Base-by-base conservation (phyloP, 2,329 filamentous ascomycete species). In the Eurotiales sp. region DNA sequence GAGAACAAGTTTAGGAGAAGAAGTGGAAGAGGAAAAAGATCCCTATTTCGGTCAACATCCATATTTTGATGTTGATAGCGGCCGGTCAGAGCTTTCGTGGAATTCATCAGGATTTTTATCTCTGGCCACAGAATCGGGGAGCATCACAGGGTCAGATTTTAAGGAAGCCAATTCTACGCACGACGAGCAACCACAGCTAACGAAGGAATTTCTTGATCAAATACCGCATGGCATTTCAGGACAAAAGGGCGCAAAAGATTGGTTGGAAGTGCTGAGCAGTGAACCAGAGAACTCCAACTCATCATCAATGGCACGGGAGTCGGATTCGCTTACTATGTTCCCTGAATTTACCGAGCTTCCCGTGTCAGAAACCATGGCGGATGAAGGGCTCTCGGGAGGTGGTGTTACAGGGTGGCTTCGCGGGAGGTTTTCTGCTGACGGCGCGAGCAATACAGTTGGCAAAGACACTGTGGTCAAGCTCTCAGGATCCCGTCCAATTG, bases 41-140 rank as follows among this genome's bases (percentile, higher is more conserved):
- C 3, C 6, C n/a, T 43, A 43, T 43, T 43, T 43, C 41, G 29
- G 29, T 15, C 41, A 43, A 15, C 14, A 43, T 43, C 23, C 41
- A 43, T 43, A 43, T 43, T 43, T 43, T 43, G 41, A 43, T 17
- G 41, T 43, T 25, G 21, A 43, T 14, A 43, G 41, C 21, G 5
- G 19, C 41, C 21, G 23, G 21, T 23, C 41, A 43, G 23, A 30
- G 41, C 6, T 14, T 12, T 27, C 40, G 25, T 37, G 7, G 34
- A 22, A 22, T 43, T 10, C 12, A 23, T 27, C 22, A 10, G 11
- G 21, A 43, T 3, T 10, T n/a, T 43, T n/a, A 30, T 43, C 23
- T 5, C 23, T 30, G 23, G 8, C 11, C 22, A 43, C 21, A 27
- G 23, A 43, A 15, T 17, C 4, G 23, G 41, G 41, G 22, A 17